A percentile compares a stretch with the other conserved stretches of the same genome.
Evolutionary conservation across 129 eudicot genomes (phyloP).

Genomic region (Saposhnikovia divaricata): DNA sequence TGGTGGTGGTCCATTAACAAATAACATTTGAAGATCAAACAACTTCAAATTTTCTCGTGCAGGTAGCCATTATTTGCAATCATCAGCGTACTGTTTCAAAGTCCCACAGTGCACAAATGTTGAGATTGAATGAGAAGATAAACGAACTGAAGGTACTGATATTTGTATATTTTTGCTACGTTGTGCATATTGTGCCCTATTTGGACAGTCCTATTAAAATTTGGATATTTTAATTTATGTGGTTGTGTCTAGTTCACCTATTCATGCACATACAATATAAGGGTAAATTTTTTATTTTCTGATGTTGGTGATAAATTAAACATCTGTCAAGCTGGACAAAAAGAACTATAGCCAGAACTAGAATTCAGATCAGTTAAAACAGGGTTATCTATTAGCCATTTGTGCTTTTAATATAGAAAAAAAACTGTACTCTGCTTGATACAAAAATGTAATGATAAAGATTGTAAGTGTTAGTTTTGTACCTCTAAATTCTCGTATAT

Average conservation of each 20-base stretch:
- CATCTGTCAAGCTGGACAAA: background rate
- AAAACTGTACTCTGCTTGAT: background rate
- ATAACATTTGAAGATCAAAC: background rate
- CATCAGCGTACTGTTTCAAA: slow-evolving; percentile 96
- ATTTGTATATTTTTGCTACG: background rate
- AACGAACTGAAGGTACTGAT: slow-evolving; percentile 60
- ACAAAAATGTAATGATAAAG: background rate
- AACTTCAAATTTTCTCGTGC: slow-evolving; percentile 1
- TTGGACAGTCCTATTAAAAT: background rate
- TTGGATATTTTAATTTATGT: background rate
- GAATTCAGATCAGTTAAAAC: background rate
- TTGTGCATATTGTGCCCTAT: background rate
- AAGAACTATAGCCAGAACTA: background rate
- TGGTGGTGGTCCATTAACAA: slow-evolving; percentile 1
- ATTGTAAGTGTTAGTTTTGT: background rate
- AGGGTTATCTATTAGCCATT: background rate
- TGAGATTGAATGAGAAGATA: slow-evolving; percentile 57
- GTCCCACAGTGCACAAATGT: slow-evolving; percentile 75
- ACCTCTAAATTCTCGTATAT: background rate
- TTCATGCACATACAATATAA: background rate
- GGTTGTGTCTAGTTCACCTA: background rate
- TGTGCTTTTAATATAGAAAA: background rate
- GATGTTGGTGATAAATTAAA: background rate
- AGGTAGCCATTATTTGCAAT: slow-evolving; percentile 96
- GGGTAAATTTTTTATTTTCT: background rate